Evolutionary conservation across 495 filamentous ascomycete genomes (phyloP).

Genomic region (Aspergillus indologenus): DNA sequence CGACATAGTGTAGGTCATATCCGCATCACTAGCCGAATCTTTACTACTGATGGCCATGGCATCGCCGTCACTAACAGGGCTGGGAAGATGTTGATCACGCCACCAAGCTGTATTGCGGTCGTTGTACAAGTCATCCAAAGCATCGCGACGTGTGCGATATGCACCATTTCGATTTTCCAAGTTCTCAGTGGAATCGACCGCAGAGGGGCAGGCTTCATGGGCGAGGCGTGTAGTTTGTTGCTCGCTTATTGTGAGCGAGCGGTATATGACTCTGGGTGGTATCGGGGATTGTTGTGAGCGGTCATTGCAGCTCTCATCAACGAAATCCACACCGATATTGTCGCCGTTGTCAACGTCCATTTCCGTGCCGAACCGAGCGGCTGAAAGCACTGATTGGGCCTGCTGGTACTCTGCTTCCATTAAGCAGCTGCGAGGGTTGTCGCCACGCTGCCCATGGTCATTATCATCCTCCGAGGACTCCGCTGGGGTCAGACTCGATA

Average conservation of each 20-base stretch:
- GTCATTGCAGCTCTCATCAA: conserved; percentile 10
- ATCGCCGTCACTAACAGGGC: conserved; percentile 66
- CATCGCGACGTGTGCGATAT: neutral
- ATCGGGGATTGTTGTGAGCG: conserved; percentile 55
- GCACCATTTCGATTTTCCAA: neutral
- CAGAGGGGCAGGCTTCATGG: conserved; percentile 20
- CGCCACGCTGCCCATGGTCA: conserved; percentile 13
- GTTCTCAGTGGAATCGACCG: neutral
- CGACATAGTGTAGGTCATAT: conserved; percentile 21
- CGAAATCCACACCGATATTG: conserved; percentile 28
- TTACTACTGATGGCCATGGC: conserved; percentile 36
- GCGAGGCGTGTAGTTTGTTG: conserved; percentile 17
- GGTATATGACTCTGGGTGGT: conserved; percentile 29
- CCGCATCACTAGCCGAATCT: conserved; percentile 15
- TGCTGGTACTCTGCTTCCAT: conserved; percentile 3
- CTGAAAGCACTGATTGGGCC: neutral
- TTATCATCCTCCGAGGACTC: conserved; percentile 44
- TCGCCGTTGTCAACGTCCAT: conserved; percentile 54
- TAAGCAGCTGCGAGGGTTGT: neutral
- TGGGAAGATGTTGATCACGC: conserved; percentile 60
- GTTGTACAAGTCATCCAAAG: conserved; percentile 16
- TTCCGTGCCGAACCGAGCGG: conserved; percentile 13
- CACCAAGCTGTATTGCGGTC: conserved; percentile 38
- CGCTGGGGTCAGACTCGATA: conserved; percentile 36
- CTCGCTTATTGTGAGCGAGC: conserved; percentile 28